Percentiles rank a stretch among this genome's conserved stretches.
phyloP scores from a whole-genome alignment of 148 eudicot species.

The Amaranthus cruentus region DNA sequence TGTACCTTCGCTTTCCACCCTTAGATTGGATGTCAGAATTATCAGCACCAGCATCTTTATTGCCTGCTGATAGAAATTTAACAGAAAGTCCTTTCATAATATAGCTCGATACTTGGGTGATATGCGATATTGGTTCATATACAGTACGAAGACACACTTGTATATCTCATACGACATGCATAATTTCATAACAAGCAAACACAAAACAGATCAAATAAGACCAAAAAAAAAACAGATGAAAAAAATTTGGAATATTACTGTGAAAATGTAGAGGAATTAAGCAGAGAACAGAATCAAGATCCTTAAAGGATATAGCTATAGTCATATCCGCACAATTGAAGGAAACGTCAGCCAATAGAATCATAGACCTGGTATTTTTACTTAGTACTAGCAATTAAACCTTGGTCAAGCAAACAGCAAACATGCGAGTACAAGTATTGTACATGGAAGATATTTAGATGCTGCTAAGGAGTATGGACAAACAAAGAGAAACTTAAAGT shows the following conservation, averaged over 20 bases:
- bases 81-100: conserved; percentile 8
- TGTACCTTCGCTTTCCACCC: conserved; percentile 44
- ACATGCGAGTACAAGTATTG: background rate
- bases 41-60: conserved; percentile 24
- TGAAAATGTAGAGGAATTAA: background rate
- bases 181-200: background rate
- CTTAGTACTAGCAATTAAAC: conserved; percentile 1
- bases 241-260: background rate
- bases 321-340: background rate
- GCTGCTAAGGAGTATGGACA: background rate
- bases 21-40: conserved; percentile 35
- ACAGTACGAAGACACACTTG: background rate
- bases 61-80: conserved; percentile 28
- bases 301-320: background rate
- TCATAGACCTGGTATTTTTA: background rate
- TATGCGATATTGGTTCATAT: background rate
- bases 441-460: background rate
- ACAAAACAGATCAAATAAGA: background rate
- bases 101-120: background rate
- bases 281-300: conserved; percentile 5
- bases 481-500: conserved; percentile 1
- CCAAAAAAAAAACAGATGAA: background rate
- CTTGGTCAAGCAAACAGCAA: background rate
- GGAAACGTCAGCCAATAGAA: background rate
- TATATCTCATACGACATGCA: background rate